These are phyloP conservation scores for Boletus vinaceobasis DNA, from an alignment of 768 basidiomycete species.

Conservation along the genomic window DNA sequence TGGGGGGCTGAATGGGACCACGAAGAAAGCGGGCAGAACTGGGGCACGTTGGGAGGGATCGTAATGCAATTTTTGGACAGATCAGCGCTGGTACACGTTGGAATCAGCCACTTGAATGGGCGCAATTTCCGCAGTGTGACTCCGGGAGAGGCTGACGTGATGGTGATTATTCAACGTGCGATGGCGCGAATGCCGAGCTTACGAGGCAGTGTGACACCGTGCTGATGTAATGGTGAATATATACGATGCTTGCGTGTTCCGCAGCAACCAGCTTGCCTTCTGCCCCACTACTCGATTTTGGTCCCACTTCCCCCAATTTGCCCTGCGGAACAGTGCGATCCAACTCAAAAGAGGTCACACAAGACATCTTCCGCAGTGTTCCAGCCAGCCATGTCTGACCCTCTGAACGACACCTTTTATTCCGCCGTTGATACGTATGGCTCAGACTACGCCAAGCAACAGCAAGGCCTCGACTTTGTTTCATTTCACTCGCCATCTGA, in stretches of 20 bases:
- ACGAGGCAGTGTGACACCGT: constrained; percentile 23
- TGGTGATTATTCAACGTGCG: constrained; percentile 3
- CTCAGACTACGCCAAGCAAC: constrained; percentile 37
- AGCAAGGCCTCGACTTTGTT: constrained; percentile 58
- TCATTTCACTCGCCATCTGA: constrained; percentile 68
- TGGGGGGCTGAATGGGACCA: neutral
- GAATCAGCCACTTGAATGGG: neutral
- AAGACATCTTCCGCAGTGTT: constrained; percentile 25
- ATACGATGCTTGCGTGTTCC: constrained; percentile 34
- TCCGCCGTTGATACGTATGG: constrained; percentile 35
- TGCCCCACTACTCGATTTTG: constrained; percentile 3
- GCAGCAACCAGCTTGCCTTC: constrained; percentile 23
- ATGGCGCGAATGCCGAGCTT: constrained; percentile 15
- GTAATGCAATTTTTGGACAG: neutral
- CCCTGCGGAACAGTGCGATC: constrained; percentile 4
- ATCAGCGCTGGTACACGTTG: neutral
- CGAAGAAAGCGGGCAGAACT: constrained; percentile 2
- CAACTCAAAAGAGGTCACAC: constrained; percentile 21
- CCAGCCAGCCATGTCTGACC: constrained; percentile 29
- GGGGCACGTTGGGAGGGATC: neutral
- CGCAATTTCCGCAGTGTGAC: constrained; percentile 19
- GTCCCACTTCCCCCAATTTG: constrained; percentile 1
- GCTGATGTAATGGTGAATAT: constrained; percentile 36
- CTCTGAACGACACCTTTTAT: constrained; percentile 30
- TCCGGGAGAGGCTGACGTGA: constrained; percentile 14